A percentile compares a stretch with the other conserved stretches of the same genome.
phyloP scores from a whole-genome alignment of 2,329 filamentous ascomycete genomes.

The Macrophomina phaseolina region DNA sequence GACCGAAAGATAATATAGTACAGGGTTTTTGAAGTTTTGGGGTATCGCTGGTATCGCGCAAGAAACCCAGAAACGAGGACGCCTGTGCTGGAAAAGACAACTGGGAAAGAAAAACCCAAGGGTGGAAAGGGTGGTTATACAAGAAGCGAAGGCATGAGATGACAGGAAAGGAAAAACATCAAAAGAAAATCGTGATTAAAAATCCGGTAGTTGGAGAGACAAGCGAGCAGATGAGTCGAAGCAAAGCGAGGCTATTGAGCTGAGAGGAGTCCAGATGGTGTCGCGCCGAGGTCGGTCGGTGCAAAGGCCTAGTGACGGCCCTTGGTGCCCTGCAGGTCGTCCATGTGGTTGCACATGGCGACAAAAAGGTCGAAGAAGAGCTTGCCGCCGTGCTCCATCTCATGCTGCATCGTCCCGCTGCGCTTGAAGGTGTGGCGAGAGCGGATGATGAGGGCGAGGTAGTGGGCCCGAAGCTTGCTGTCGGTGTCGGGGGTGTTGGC shows the following conservation, averaged over 20 bases:
- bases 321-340: background rate
- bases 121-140: slow-evolving; percentile 10
- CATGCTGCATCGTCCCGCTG: slow-evolving; percentile 92
- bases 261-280: background rate
- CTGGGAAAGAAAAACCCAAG: background rate
- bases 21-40: slow-evolving; percentile 25
- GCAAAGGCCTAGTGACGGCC: background rate
- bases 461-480: slow-evolving; percentile 89
- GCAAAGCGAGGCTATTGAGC: slow-evolving; percentile 2
- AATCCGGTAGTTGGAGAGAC: background rate
- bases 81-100: slow-evolving; percentile 18
- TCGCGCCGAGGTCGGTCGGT: background rate
- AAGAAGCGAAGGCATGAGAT: slow-evolving; percentile 19
- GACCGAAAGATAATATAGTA: slow-evolving; percentile 11
- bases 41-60: slow-evolving; percentile 25
- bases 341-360: slow-evolving; percentile 89
- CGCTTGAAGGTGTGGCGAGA: slow-evolving; percentile 88
- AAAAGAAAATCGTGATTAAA: slow-evolving; percentile 23
- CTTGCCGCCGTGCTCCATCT: slow-evolving; percentile 87
- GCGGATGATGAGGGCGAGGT: slow-evolving; percentile 89
- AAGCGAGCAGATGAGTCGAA: slow-evolving; percentile 1
- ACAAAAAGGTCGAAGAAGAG: slow-evolving; percentile 95
- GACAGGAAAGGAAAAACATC: background rate
- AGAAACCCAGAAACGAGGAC: slow-evolving; percentile 19
- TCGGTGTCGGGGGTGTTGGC: slow-evolving; percentile 86